Evolutionary conservation across 1,284 basidiomycete genomes (phyloP), one percentile per base, ranked within the genome.

Genomic region (Apiotrichum siamense): DNA sequence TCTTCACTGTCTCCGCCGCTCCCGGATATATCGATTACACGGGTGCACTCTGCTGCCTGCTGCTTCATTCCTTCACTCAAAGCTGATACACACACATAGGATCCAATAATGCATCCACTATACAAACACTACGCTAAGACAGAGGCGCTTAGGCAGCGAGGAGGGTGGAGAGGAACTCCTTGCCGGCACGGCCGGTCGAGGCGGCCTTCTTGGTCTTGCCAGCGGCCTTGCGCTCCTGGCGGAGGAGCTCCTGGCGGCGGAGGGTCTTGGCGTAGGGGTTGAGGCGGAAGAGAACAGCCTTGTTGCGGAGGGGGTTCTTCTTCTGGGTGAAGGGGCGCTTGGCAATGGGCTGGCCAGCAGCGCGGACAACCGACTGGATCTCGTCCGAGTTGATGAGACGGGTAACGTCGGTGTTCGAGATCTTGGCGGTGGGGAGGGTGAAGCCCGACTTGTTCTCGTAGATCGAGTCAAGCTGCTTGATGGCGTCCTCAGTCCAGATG

Each of bases 221-320:
- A 59, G 68, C 68, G 55, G 64, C 58, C 63, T 72, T 71, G 55
- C 66, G 64, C 68, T 74, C 65, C 59, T 64, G 61, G 61, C 67
- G 69, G 62, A 74, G 61, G 60, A 92, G 77, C 73, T 93, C 88
- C 73, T 91, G 87, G 69, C 86, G 81, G 75, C 88, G 86, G 69
- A 91, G 76, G 50, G 86, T 87, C 83, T 93, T 96, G 72, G 94
- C 94, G 79, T 99, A 98, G 51, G 96, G 96, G 84, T 99, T 99
- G 78, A 99, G 83, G 68, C 93, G 86, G 91, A 94, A 97, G 74
- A 99, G 84, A 67, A 97, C 81, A 56, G 83, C 87, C 80, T 89
- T 92, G 88, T 98, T 98, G 78, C 84, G 78, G 70, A 96, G 83
- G 53, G 94, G 92, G 83, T 97, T 97, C 88, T 97, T 97, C 87